A percentile compares a stretch with the other conserved stretches of the same genome.
phyloP scores from a whole-genome alignment of 2,329 filamentous ascomycete species.

The Curvularia hawaiiensis region DNA sequence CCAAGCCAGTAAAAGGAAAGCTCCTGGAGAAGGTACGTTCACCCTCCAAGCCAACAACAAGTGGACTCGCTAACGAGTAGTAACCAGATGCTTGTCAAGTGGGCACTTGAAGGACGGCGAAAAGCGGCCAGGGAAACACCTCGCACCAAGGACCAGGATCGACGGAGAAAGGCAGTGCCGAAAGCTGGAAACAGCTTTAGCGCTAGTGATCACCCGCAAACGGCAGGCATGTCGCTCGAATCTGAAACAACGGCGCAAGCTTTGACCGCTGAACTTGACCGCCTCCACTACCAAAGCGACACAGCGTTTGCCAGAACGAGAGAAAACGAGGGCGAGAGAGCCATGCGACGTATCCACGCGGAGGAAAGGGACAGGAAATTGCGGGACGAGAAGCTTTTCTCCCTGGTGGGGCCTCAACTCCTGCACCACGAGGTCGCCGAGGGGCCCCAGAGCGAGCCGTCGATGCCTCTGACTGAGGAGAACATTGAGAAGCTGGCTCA shows the following conservation, averaged over 20 bases:
- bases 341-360: slow-evolving; percentile 53
- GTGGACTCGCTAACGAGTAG: slow-evolving; percentile 22
- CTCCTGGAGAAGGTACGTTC: slow-evolving; percentile 62
- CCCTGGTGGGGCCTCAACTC: slow-evolving; percentile 49
- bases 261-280: slow-evolving; percentile 45
- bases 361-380: slow-evolving; percentile 61
- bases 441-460: slow-evolving; percentile 22
- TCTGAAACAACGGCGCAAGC: slow-evolving; percentile 46
- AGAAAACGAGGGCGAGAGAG: slow-evolving; percentile 54
- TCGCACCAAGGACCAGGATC: slow-evolving; percentile 38
- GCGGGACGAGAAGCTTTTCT: slow-evolving; percentile 61
- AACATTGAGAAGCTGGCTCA: slow-evolving; percentile 44
- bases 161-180: slow-evolving; percentile 25
- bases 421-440: slow-evolving; percentile 30
- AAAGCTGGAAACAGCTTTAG: slow-evolving; percentile 24
- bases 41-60: slow-evolving; percentile 7
- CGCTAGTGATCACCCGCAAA: slow-evolving; percentile 38
- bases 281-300: slow-evolving; percentile 45
- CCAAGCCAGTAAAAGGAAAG: slow-evolving; percentile 67
- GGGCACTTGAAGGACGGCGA: slow-evolving; percentile 59
- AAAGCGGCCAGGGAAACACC: slow-evolving; percentile 36
- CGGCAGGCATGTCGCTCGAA: slow-evolving; percentile 29
- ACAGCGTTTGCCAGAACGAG: slow-evolving; percentile 48
- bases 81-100: slow-evolving; percentile 65
- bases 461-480: slow-evolving; percentile 44